These are phyloP conservation scores for Domatiomyces catenatus DNA, from an alignment of 2,329 filamentous ascomycete species.

Conservation along the genomic window DNA sequence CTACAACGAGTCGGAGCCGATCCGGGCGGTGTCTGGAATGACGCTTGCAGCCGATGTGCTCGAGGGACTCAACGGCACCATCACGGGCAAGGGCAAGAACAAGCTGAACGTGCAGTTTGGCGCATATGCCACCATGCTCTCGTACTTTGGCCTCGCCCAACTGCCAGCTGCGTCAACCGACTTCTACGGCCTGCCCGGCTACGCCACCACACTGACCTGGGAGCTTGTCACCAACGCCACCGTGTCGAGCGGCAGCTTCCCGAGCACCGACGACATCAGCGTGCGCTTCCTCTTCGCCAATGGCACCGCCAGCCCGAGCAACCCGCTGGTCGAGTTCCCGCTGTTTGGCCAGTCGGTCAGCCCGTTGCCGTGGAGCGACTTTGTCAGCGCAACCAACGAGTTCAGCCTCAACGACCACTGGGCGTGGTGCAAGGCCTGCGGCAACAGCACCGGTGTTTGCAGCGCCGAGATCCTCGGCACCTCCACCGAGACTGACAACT, in stretches of 20 bases:
- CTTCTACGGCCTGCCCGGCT: constrained; percentile 69
- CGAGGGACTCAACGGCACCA: constrained; percentile 29
- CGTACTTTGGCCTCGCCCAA: constrained; percentile 45
- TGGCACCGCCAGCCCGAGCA: constrained; percentile 35
- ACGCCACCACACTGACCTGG: constrained; percentile 67
- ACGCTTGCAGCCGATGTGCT: constrained; percentile 50
- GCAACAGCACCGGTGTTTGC: constrained; percentile 55
- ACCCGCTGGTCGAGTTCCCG: constrained; percentile 37
- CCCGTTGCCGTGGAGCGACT: constrained; percentile 52
- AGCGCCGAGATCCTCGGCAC: constrained; percentile 27
- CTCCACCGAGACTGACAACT: constrained; percentile 15
- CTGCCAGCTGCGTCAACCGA: constrained; percentile 36
- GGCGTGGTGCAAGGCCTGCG: constrained; percentile 62
- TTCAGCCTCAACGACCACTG: constrained; percentile 51
- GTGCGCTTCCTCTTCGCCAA: constrained; percentile 51
- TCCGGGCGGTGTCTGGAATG: constrained; percentile 40
- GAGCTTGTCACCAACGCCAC: constrained; percentile 47
- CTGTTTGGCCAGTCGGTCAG: constrained; percentile 43
- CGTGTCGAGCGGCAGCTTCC: constrained; percentile 25
- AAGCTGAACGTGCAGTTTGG: constrained; percentile 43
- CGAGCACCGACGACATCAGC: constrained; percentile 33
- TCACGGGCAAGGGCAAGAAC: constrained; percentile 23
- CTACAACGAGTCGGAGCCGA: constrained; percentile 48
- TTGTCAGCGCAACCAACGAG: constrained; percentile 45
- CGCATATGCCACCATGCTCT: constrained; percentile 45